Evolutionary conservation across 1,139 yeast genomes (phyloP), one percentile per base, ranked within the genome.

Genomic region (Geotrichum macrosporum): DNA sequence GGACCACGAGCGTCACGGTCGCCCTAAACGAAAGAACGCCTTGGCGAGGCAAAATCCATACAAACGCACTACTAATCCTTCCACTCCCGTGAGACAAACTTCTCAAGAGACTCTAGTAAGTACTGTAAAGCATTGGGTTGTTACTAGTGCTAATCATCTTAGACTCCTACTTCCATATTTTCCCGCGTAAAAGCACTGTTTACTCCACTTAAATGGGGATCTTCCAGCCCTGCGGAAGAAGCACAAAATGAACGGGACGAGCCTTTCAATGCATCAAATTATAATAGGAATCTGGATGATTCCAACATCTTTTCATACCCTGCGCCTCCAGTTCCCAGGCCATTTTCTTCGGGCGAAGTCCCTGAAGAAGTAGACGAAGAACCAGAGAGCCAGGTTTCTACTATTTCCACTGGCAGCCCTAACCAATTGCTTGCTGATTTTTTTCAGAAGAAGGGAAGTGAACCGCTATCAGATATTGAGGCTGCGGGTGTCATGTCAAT

Each of bases 21-120:
- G 44, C 92, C 10, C 73, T 94, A 27, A 75, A 73, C 54, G 98
- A 98, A 21, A 66, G 72, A 22, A 85, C 80, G 52, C 95, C 95
- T 5, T 88, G 94, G 87, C 24, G 9, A 18, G 41, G 5, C 41
- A 18, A 16, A 37, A 26, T 27, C 41, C 41, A 8, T 37, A 37
- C 41, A 22, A 37, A 29, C 41, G 41, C 13, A 21, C 41, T 12
- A 33, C 6, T 12, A 35, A 19, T 18, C 41, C 41, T 18, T 27
- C 41, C 10, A 37, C 41, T 6, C 41, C 41, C 2, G 41, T 20
- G 8, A 21, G 33, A 27, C 41, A 37, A 27, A 16, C 15, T 4
- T 5, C 34, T n/a, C 16, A 37, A 16, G 33, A 24, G 2, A 15
- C 41, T 29, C n/a, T 24, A 16, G 41, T 37, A 27, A 37, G 41